Evolutionary conservation across 495 filamentous ascomycete species (phyloP).

Genomic region (Aspergillus bridgeri): DNA sequence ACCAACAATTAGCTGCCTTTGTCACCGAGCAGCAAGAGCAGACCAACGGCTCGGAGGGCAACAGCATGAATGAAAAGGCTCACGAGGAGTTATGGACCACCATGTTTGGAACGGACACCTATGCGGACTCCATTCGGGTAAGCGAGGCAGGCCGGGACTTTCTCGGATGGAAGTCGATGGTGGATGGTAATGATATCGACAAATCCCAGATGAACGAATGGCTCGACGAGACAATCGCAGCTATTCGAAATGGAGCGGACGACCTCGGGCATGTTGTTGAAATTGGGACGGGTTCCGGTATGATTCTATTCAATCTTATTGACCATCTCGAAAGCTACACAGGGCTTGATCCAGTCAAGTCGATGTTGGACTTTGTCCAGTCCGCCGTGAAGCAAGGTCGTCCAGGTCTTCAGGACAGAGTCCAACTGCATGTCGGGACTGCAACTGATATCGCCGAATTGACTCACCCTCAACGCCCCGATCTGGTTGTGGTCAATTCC

Average conservation of each 20-base stretch:
- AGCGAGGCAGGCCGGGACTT: neutral
- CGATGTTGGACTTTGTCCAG: neutral
- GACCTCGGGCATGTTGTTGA: constrained; percentile 1
- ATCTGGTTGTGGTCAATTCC: constrained; percentile 7
- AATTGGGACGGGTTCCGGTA: constrained; percentile 2
- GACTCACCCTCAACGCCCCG: neutral
- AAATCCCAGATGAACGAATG: constrained; percentile 3
- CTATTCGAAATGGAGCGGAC: neutral
- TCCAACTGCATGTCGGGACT: neutral
- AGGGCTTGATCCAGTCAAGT: neutral
- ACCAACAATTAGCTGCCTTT: neutral
- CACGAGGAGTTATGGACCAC: neutral
- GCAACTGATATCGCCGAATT: neutral
- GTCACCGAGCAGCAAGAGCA: neutral
- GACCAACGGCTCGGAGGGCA: neutral
- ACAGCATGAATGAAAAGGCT: neutral
- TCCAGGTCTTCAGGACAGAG: neutral
- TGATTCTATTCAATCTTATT: constrained; percentile 7
- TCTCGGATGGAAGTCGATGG: constrained; percentile 7
- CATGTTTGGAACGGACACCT: neutral
- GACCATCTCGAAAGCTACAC: constrained; percentile 1
- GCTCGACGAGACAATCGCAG: constrained; percentile 1
- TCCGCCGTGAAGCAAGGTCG: neutral
- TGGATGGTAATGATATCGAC: constrained; percentile 2
- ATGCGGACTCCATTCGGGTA: neutral